These are phyloP conservation scores for Sporothrix variecibatus DNA, from an alignment of 2,329 filamentous ascomycete species.

Conservation along the genomic window DNA sequence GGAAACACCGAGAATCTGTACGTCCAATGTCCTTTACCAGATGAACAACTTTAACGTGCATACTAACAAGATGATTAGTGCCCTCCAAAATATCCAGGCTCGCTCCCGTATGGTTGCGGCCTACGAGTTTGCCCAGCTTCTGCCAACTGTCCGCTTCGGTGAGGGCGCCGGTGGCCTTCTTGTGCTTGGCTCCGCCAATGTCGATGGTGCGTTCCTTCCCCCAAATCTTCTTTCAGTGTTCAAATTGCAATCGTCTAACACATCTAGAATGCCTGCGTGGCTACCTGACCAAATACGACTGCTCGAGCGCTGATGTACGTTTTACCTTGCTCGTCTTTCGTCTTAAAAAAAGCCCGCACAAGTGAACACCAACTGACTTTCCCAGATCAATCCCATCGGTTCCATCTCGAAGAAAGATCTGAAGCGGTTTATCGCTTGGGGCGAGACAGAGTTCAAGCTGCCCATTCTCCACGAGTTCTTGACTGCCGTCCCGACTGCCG, in stretches of 20 bases:
- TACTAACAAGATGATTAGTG: conserved; percentile 33
- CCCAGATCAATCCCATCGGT: conserved; percentile 61
- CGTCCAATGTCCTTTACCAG: not conserved
- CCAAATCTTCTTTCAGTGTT: conserved; percentile 6
- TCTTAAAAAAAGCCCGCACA: too few species aligned
- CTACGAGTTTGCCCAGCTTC: conserved; percentile 47
- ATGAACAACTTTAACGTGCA: not conserved
- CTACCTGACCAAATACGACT: conserved; percentile 73
- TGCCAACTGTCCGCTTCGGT: conserved; percentile 30
- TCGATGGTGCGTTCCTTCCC: conserved; percentile 32
- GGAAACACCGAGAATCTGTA: conserved; percentile 58
- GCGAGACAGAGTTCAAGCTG: conserved; percentile 58
- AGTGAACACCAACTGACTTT: not conserved
- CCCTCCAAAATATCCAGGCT: conserved; percentile 69
- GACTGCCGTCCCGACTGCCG: conserved; percentile 61
- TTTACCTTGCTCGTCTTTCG: not conserved
- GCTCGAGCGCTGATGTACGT: conserved; percentile 33
- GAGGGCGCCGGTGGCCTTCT: conserved; percentile 32
- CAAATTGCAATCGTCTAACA: not conserved
- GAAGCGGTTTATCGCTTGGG: conserved; percentile 71
- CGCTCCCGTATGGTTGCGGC: conserved; percentile 57
- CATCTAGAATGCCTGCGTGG: conserved; percentile 42
- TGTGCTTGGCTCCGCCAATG: conserved; percentile 32
- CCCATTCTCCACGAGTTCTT: conserved; percentile 69
- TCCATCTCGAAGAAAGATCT: conserved; percentile 64